Evolutionary conservation across 305 asterid species (phyloP).

Genomic region (Andrographis paniculata): DNA sequence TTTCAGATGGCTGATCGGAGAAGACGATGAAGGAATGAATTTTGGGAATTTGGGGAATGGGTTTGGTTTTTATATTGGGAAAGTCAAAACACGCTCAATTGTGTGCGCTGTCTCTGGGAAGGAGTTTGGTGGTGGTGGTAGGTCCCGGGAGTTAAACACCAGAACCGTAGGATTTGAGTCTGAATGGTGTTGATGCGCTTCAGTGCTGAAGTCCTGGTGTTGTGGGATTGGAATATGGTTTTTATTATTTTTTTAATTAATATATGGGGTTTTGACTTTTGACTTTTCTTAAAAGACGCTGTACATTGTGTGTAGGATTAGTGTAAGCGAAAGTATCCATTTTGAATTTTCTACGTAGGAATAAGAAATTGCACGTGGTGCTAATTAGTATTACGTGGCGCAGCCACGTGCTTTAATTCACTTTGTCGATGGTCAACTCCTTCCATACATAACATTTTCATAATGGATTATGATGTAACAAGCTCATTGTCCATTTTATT

Average conservation of each 20-base stretch:
- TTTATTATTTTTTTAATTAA: not conserved
- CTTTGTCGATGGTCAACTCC: no score
- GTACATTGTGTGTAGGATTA: not conserved
- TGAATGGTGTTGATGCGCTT: not conserved
- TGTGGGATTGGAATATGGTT: not conserved
- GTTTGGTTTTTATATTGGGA: not conserved
- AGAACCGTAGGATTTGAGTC: not conserved
- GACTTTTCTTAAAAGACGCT: not conserved
- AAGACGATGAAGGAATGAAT: no score
- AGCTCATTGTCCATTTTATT: no score
- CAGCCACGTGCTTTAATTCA: no score
- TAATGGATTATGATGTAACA: no score
- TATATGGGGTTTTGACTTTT: not conserved
- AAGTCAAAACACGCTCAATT: not conserved
- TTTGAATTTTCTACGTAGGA: not conserved
- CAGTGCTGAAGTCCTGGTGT: not conserved
- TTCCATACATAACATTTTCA: no score
- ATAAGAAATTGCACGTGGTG: not conserved
- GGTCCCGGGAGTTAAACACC: not conserved
- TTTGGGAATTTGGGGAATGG: not conserved
- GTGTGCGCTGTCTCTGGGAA: not conserved
- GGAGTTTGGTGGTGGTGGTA: not conserved
- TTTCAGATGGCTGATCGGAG: no score
- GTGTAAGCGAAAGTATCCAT: not conserved
- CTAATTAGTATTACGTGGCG: not conserved